These are phyloP conservation scores for Cryptococcus maquisensis DNA, from an alignment of 1,284 basidiomycete species.

Conservation along the genomic window DNA sequence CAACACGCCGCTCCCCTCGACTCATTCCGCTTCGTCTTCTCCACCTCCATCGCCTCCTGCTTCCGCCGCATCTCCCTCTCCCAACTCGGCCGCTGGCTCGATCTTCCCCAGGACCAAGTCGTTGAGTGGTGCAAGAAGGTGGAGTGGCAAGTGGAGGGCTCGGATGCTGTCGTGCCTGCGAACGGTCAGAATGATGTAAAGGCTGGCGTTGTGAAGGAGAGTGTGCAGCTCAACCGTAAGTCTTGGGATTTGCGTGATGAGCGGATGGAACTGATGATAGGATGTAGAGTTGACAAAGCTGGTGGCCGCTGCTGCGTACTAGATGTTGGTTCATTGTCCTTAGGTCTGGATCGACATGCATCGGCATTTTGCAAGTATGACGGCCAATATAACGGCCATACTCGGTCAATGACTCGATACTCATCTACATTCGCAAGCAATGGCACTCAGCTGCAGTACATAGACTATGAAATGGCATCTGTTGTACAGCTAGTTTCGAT, in stretches of 20 bases:
- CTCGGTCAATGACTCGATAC: too few species aligned
- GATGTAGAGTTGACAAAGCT: constrained; percentile 72
- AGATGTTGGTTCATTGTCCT: constrained; percentile 5
- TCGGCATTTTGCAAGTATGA: too few species aligned
- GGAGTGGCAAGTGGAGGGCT: constrained; percentile 70
- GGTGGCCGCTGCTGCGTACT: constrained; percentile 55
- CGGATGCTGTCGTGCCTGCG: constrained; percentile 67
- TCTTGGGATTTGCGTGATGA: constrained; percentile 19
- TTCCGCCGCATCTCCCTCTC: constrained; percentile 28
- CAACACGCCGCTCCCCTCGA: constrained; percentile 36
- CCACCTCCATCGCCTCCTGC: constrained; percentile 42
- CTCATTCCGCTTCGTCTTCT: constrained; percentile 36
- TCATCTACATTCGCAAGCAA: too few species aligned
- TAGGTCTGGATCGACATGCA: too few species aligned
- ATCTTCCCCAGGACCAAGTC: constrained; percentile 53
- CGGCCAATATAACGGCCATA: too few species aligned
- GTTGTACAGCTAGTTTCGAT: too few species aligned
- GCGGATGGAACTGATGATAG: background rate
- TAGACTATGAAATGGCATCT: too few species aligned
- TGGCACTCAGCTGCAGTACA: too few species aligned
- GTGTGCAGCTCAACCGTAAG: constrained; percentile 80
- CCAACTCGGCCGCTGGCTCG: constrained; percentile 43
- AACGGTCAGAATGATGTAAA: constrained; percentile 95
- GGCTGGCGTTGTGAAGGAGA: constrained; percentile 88
- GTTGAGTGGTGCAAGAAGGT: constrained; percentile 60